phyloP scores from a whole-genome alignment of 768 basidiomycete species.

The Pleurotus platypus region DNA sequence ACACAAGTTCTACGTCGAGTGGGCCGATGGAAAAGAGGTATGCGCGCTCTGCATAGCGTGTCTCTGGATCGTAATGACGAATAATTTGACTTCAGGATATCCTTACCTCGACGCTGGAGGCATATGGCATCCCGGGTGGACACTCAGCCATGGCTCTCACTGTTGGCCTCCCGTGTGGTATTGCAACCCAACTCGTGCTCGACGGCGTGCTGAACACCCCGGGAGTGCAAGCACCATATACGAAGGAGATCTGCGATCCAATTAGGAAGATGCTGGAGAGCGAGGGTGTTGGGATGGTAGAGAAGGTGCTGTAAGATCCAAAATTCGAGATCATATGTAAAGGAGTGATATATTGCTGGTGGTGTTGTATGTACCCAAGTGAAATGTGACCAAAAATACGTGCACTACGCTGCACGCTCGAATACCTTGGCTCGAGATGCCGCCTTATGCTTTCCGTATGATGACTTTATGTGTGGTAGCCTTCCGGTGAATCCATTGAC shows the following conservation, averaged over 20 bases:
- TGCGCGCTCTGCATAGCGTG: constrained; percentile 14
- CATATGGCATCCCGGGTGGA: constrained; percentile 76
- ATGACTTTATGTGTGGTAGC: too few relatives aligned
- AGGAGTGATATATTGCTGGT: too few relatives aligned
- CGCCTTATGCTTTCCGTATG: too few relatives aligned
- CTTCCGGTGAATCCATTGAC: too few relatives aligned
- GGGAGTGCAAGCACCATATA: constrained; percentile 86
- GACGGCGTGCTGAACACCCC: constrained; percentile 77
- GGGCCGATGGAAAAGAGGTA: constrained; percentile 76
- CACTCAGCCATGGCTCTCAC: constrained; percentile 89
- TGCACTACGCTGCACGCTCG: too few relatives aligned
- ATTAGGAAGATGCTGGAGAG: constrained; percentile 63
- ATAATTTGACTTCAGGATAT: constrained; percentile 50
- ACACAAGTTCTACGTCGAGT: constrained; percentile 94
- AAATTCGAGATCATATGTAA: too few relatives aligned
- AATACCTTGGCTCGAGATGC: too few relatives aligned
- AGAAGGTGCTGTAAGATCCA: constrained; percentile 51
- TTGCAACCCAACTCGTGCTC: constrained; percentile 90
- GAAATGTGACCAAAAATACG: too few relatives aligned
- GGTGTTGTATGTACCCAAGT: too few relatives aligned
- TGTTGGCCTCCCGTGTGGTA: constrained; percentile 92
- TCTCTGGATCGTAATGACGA: background rate
- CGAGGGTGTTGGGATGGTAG: constrained; percentile 73
- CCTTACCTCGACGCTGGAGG: constrained; percentile 87
- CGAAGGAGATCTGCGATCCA: constrained; percentile 77